These are phyloP conservation scores for Styphnolobium japonicum DNA, from an alignment of 306 rosid species.

Conservation along the genomic window DNA sequence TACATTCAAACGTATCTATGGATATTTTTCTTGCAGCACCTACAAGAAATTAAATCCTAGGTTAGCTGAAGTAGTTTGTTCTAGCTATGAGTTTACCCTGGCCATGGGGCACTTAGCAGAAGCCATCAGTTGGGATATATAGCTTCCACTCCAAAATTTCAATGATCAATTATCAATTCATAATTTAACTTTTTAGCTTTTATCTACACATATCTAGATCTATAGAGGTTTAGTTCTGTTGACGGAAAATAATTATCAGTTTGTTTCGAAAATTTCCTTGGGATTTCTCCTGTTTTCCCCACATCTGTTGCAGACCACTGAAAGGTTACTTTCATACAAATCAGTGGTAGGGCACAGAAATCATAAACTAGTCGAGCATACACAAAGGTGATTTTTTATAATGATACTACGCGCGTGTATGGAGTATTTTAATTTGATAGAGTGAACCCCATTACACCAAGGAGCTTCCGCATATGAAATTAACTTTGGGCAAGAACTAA, in stretches of 20 bases:
- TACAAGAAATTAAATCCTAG: neutral
- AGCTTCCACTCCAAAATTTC: neutral
- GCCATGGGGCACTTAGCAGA: neutral
- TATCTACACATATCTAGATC: neutral
- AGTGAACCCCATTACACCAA: constrained; percentile 18
- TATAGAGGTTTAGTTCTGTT: neutral
- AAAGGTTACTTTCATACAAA: constrained; percentile 31
- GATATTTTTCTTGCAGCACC: neutral
- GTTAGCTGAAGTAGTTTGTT: neutral
- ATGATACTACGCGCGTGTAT: neutral
- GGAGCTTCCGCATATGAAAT: no score
- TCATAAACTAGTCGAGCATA: constrained; percentile 25
- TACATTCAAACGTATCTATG: neutral
- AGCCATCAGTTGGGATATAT: neutral
- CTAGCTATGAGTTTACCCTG: neutral
- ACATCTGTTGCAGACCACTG: constrained; percentile 4
- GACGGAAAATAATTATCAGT: neutral
- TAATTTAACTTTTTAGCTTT: neutral
- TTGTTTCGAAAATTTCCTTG: neutral
- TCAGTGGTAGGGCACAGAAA: constrained; percentile 34
- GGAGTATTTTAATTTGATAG: constrained; percentile 21
- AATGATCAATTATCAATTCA: neutral
- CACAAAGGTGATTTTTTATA: constrained; percentile 7
- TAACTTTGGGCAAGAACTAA: neutral
- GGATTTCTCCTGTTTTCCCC: constrained; percentile 14